Evolutionary conservation across 306 rosid species (phyloP).

Genomic region (Inga leiocalycina): DNA sequence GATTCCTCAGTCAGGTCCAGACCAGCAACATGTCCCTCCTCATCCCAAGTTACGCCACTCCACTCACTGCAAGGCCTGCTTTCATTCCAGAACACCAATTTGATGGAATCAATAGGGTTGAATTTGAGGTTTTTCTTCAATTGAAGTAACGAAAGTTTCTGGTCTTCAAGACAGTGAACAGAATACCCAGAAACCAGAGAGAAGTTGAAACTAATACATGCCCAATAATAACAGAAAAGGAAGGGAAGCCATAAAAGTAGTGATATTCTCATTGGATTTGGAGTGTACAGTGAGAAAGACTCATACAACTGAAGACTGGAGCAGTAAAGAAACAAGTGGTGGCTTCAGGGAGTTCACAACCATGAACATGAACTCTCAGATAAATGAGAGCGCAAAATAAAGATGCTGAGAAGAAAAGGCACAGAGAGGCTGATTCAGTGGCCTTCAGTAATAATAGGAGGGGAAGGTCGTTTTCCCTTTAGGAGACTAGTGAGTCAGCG

Average conservation of each 20-base stretch:
- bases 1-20: not conserved
- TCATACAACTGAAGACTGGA: not conserved
- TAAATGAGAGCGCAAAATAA: no score
- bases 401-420: no score
- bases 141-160: constrained; percentile 33
- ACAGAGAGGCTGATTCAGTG: no score
- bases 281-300: not conserved
- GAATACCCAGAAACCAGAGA: not conserved
- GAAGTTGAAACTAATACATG: not conserved
- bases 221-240: not conserved
- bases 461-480: no score
- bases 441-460: no score
- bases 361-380: no score
- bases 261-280: constrained; percentile 5
- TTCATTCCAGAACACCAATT: constrained; percentile 30
- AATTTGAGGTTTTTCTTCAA: constrained; percentile 28
- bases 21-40: constrained; percentile 10
- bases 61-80: constrained; percentile 37
- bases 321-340: not conserved
- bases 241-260: not conserved
- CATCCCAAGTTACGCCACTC: constrained; percentile 39
- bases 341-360: not conserved
- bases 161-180: constrained; percentile 29
- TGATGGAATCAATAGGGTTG: not conserved
- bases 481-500: no score